Evolutionary conservation across 2,329 filamentous ascomycete genomes (phyloP).

Genomic region (Dothiorella sarmentorum): DNA sequence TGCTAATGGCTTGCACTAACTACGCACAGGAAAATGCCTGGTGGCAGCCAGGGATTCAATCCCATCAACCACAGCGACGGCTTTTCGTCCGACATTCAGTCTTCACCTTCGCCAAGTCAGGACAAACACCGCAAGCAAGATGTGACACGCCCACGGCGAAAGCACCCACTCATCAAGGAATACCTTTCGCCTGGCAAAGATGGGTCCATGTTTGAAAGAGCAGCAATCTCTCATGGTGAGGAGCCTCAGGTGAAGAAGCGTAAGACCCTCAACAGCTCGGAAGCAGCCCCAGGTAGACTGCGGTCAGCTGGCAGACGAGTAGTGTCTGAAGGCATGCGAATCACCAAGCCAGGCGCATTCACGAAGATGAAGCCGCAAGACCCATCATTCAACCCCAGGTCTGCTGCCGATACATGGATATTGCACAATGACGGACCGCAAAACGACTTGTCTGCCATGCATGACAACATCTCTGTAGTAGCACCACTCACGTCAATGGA

Average conservation of each 20-base stretch:
- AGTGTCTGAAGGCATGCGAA: not conserved
- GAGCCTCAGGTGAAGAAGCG: not conserved
- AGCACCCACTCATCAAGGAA: not conserved
- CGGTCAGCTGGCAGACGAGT: not conserved
- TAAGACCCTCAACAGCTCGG: not conserved
- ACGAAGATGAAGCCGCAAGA: not conserved
- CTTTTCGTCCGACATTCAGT: not conserved
- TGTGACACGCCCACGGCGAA: not conserved
- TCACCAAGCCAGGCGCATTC: not conserved
- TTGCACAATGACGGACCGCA: not conserved
- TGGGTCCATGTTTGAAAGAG: constrained; percentile 13
- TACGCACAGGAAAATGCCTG: not conserved
- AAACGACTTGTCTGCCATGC: not conserved
- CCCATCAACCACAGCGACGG: not conserved
- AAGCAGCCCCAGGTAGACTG: not conserved
- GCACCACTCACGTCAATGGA: constrained; percentile 16
- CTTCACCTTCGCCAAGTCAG: not conserved
- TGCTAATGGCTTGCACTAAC: not conserved
- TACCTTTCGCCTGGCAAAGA: constrained; percentile 1
- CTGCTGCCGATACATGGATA: not conserved
- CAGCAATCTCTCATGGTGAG: constrained; percentile 9
- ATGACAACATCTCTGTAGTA: not conserved
- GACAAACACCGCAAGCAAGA: not conserved
- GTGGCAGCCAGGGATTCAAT: not conserved
- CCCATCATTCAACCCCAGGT: not conserved